Conservation (phyloP, 176 grass and related monocot genomes). For the Bromus sterilis region DNA sequence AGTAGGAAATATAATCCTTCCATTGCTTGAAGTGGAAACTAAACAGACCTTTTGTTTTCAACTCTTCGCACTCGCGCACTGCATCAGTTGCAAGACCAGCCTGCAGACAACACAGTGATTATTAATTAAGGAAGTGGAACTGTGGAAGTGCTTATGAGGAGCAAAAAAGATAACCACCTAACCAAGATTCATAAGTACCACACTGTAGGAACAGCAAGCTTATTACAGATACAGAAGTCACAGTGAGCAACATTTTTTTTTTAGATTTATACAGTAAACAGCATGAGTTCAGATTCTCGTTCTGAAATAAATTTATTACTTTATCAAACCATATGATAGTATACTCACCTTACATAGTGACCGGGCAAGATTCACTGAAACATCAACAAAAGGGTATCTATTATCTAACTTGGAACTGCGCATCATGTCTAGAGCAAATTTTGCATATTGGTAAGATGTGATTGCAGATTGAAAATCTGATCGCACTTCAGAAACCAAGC, state of each 20-base stretch:
- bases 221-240: background rate
- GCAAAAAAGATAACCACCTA: background rate
- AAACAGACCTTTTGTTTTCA: conserved; percentile 69
- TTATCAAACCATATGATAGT: conserved; percentile 13
- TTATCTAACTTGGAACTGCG: conserved; percentile 43
- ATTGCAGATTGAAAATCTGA: conserved; percentile 75
- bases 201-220: background rate
- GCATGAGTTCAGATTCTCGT: background rate
- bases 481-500: conserved; percentile 78
- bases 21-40: background rate
- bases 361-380: conserved; percentile 88
- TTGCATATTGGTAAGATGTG: conserved; percentile 49
- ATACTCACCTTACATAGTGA: conserved; percentile 74
- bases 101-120: conserved; percentile 33
- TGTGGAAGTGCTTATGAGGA: conserved; percentile 13
- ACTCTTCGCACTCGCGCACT: conserved; percentile 54
- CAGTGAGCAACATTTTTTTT: background rate
- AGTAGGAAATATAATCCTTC: background rate
- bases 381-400: conserved; percentile 36
- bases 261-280: conserved; percentile 12
- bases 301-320: background rate
- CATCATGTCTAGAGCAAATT: conserved; percentile 43
- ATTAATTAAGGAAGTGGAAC: background rate
- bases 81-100: conserved; percentile 72
- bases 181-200: conserved; percentile 16